These are phyloP conservation scores for Picea engelmannii DNA, from an alignment of 83 land plant species.

Conservation along the genomic window DNA sequence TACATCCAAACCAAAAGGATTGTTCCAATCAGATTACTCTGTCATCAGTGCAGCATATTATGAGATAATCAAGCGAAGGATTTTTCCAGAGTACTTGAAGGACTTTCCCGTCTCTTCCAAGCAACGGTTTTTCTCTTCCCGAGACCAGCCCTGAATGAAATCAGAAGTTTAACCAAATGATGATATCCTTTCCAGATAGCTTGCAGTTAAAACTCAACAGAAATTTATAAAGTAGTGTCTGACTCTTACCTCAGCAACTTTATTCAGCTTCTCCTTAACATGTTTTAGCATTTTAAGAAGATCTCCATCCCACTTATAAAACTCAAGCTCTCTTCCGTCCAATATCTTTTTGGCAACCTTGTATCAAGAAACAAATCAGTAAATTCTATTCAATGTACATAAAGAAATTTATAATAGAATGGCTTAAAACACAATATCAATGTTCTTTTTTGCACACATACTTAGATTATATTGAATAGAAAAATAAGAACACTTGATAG, in stretches of 20 bases:
- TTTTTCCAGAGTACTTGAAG: slow-evolving; percentile 58
- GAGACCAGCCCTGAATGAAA: slow-evolving; percentile 68
- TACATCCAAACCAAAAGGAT: not conserved
- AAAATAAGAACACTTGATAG: not conserved
- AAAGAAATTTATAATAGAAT: not conserved
- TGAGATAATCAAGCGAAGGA: slow-evolving; percentile 62
- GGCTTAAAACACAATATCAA: not conserved
- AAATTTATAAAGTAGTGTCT: not conserved
- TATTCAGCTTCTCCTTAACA: slow-evolving; percentile 64
- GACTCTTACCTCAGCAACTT: slow-evolving; percentile 56
- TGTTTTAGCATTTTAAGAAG: slow-evolving; percentile 37
- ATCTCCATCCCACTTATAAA: slow-evolving; percentile 75
- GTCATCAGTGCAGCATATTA: slow-evolving; percentile 9
- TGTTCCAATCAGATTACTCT: not conserved
- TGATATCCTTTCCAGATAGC: not conserved
- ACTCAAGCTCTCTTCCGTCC: slow-evolving; percentile 66
- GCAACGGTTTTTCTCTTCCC: slow-evolving; percentile 66
- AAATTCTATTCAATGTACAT: not conserved
- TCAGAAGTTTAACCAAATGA: not conserved
- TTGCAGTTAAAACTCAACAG: not conserved
- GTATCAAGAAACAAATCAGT: not conserved
- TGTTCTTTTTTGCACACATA: not conserved
- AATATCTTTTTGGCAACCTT: slow-evolving; percentile 64
- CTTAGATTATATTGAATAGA: not conserved
- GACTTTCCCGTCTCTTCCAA: slow-evolving; percentile 66